Evolutionary conservation across 345 rosid species (phyloP).

Genomic region (Eucalyptus microcorys): DNA sequence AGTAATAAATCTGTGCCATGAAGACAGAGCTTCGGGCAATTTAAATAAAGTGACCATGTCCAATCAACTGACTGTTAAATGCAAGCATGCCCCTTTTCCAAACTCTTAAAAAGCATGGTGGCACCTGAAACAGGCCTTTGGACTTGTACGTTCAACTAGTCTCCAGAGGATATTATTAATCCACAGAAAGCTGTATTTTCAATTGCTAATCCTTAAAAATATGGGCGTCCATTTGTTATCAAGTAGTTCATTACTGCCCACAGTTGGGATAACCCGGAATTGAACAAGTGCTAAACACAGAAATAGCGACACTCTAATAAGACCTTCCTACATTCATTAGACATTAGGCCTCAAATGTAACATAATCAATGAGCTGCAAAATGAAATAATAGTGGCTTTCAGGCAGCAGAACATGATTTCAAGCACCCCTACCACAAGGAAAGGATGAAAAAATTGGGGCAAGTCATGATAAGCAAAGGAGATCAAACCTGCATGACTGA

Average conservation of each 20-base stretch:
- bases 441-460: background rate
- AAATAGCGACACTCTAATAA: background rate
- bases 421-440: background rate
- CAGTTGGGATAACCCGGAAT: background rate
- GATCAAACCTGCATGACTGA: conserved; percentile 75
- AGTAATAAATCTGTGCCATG: background rate
- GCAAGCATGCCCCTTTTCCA: background rate
- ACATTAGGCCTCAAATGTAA: background rate
- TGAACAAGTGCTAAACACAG: background rate
- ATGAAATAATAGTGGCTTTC: background rate
- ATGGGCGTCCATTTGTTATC: background rate
- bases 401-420: background rate
- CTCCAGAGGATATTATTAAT: background rate
- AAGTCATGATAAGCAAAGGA: background rate
- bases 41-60: background rate
- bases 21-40: background rate
- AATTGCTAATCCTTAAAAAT: background rate
- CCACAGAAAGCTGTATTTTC: background rate
- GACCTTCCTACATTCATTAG: background rate
- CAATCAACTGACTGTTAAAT: background rate
- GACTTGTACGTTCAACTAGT: background rate
- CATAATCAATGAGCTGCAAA: background rate
- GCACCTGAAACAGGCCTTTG: background rate
- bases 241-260: background rate
- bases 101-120: background rate